Evolutionary conservation across 2,329 filamentous ascomycete genomes (phyloP).

Genomic region (Tolypocladium ophioglossoides): DNA sequence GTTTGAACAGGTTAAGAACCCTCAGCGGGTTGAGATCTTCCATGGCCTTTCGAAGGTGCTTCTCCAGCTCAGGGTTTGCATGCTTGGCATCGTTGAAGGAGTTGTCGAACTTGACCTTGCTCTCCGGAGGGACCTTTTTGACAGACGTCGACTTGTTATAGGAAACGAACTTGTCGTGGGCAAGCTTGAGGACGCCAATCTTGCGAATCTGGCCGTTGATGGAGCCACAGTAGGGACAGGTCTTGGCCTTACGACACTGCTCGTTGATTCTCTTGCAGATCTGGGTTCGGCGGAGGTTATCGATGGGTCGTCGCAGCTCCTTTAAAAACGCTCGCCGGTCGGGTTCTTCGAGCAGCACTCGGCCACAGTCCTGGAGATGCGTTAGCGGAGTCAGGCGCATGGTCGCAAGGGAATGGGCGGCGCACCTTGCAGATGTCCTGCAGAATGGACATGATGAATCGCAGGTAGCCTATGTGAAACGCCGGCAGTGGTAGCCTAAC

Average conservation of each 20-base stretch:
- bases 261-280: conserved; percentile 84
- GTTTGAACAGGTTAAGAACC: conserved; percentile 84
- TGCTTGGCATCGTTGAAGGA: conserved; percentile 75
- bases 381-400: background rate
- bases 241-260: conserved; percentile 77
- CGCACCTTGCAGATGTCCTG: conserved; percentile 90
- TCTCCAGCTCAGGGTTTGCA: conserved; percentile 73
- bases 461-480: conserved; percentile 94
- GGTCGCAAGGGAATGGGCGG: conserved; percentile 10
- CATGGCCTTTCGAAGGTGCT: conserved; percentile 82
- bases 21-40: conserved; percentile 88
- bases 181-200: conserved; percentile 81
- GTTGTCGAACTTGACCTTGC: conserved; percentile 75
- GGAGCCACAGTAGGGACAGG: conserved; percentile 68
- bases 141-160: conserved; percentile 83
- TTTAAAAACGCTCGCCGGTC: conserved; percentile 71
- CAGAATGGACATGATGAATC: conserved; percentile 81
- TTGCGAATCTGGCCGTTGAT: conserved; percentile 91
- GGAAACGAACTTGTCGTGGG: conserved; percentile 82
- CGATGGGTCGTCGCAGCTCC: conserved; percentile 71
- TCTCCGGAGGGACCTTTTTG: conserved; percentile 71
- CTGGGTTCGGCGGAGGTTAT: conserved; percentile 74
- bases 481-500: conserved; percentile 82
- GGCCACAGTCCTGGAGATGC: conserved; percentile 50
- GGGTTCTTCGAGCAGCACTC: conserved; percentile 69